Evolutionary conservation across 2,329 filamentous ascomycete species (phyloP).

Genomic region (Kalmusia sp.): DNA sequence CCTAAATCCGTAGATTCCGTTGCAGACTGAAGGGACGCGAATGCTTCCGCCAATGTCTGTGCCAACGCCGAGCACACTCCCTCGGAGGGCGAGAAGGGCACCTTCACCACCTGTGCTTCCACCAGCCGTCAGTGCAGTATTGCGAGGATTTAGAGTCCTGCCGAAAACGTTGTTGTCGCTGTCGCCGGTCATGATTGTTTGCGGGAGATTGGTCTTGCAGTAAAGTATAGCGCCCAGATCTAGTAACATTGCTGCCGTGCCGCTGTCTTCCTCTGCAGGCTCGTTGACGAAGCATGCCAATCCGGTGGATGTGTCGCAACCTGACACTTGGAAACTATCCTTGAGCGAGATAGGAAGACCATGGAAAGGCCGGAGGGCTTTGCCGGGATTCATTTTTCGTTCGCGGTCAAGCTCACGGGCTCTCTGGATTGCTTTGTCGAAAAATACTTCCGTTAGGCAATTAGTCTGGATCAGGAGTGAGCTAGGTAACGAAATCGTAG

Average conservation of each 20-base stretch:
- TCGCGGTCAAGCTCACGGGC: constrained; percentile 59
- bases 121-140: constrained; percentile 64
- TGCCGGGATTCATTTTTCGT: constrained; percentile 48
- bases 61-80: constrained; percentile 65
- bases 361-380: constrained; percentile 66
- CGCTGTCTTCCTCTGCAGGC: constrained; percentile 57
- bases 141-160: constrained; percentile 65
- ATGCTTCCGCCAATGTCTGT: constrained; percentile 63
- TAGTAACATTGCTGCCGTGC: constrained; percentile 63
- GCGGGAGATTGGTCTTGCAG: constrained; percentile 71
- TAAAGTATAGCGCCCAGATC: constrained; percentile 70
- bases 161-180: constrained; percentile 70
- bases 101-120: constrained; percentile 71
- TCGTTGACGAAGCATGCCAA: constrained; percentile 66
- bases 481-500: not conserved
- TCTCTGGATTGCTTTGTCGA: constrained; percentile 56
- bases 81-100: constrained; percentile 65
- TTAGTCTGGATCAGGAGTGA: constrained; percentile 53
- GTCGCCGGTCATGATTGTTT: constrained; percentile 65
- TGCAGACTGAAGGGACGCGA: constrained; percentile 63
- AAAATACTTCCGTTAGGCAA: constrained; percentile 64
- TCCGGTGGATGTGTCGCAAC: constrained; percentile 64
- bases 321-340: constrained; percentile 68
- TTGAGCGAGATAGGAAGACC: constrained; percentile 70
- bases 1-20: constrained; percentile 56